Conservation (phyloP, 352 stramenopile genomes). For the Phytophthora rubi region DNA sequence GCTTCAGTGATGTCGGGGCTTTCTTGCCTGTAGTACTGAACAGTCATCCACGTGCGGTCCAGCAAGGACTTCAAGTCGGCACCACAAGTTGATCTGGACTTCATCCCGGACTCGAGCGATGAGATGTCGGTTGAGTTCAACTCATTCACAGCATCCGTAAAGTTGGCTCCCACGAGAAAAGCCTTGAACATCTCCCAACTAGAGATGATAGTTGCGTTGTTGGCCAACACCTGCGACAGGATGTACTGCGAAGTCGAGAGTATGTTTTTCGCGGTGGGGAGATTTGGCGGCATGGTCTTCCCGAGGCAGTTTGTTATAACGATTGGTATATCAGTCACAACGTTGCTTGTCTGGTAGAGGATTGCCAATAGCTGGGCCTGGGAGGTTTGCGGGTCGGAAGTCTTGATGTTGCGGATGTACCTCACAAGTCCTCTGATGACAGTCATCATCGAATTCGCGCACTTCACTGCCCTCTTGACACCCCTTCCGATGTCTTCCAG, state of each 20-base stretch:
- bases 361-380: conserved; percentile 18
- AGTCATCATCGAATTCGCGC: conserved; percentile 19
- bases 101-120: conserved; percentile 35
- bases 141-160: conserved; percentile 10
- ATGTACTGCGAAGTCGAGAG: conserved; percentile 26
- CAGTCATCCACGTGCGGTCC: conserved; percentile 40
- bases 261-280: conserved; percentile 12
- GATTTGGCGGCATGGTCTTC: neutral
- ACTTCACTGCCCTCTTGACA: conserved; percentile 16
- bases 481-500: conserved; percentile 26
- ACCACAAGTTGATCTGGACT: conserved; percentile 42
- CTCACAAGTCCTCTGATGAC: conserved; percentile 18
- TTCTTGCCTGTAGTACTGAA: conserved; percentile 39
- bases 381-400: conserved; percentile 17
- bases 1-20: conserved; percentile 33
- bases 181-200: conserved; percentile 22
- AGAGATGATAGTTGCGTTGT: conserved; percentile 19
- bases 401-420: conserved; percentile 28
- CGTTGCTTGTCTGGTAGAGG: conserved; percentile 19
- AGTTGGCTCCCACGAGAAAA: conserved; percentile 18
- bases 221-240: conserved; percentile 15
- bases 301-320: conserved; percentile 18
- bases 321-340: conserved; percentile 24
- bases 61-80: conserved; percentile 40
- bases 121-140: conserved; percentile 28